phyloP scores from a whole-genome alignment of 441 rosid genomes.

The Aleurites moluccanus region DNA sequence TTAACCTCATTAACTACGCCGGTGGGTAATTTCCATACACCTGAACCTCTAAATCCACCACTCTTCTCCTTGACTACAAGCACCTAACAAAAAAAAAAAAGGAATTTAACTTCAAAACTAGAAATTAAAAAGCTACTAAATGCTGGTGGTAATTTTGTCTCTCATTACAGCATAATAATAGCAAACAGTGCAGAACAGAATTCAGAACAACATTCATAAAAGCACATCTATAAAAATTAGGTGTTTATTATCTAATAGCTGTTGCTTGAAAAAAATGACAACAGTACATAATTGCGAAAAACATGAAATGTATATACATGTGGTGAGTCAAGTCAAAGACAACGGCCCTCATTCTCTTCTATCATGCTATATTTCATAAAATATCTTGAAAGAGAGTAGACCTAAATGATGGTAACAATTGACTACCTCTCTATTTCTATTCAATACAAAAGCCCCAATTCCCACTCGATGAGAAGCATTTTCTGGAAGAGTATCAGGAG shows the following conservation, averaged over 20 bases:
- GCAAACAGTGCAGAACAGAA: neutral
- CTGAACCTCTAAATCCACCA: conserved; percentile 56
- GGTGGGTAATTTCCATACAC: conserved; percentile 73
- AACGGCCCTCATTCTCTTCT: neutral
- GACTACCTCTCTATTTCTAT: conserved; percentile 44
- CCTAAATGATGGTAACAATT: neutral
- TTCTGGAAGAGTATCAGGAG: conserved; percentile 50
- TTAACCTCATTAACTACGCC: conserved; percentile 68
- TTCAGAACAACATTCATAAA: neutral
- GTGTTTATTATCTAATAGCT: neutral
- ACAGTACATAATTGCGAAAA: neutral
- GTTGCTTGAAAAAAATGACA: neutral
- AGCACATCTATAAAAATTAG: neutral
- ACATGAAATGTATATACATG: neutral
- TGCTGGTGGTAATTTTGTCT: neutral
- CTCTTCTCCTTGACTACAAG: conserved; percentile 71
- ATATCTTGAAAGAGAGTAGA: neutral
- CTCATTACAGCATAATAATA: neutral
- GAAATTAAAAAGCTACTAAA: neutral
- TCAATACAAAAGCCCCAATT: conserved; percentile 65
- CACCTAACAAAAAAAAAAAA: conserved; percentile 34
- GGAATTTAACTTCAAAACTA: conserved; percentile 1
- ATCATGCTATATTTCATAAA: neutral
- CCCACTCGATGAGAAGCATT: conserved; percentile 82
- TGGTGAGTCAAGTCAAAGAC: neutral